Evolutionary conservation across 2,329 filamentous ascomycete species (phyloP).

Genomic region (Aspergillus awamori): DNA sequence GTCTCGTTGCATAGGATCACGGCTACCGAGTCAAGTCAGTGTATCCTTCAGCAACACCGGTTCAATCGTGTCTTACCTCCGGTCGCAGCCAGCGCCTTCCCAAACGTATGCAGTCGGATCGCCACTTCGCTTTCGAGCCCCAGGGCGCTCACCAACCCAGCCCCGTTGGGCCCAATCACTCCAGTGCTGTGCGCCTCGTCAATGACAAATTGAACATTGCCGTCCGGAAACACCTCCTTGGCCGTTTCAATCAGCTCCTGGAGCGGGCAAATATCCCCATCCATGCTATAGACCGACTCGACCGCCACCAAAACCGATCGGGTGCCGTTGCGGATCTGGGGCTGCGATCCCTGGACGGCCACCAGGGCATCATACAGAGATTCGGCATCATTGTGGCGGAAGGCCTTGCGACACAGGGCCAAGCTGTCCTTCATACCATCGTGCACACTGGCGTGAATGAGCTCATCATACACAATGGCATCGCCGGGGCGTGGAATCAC

Average conservation of each 20-base stretch:
- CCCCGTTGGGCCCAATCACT: constrained; percentile 16
- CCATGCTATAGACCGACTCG: constrained; percentile 53
- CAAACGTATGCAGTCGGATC: constrained; percentile 29
- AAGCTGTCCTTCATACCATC: constrained; percentile 66
- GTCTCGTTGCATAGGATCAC: constrained; percentile 60
- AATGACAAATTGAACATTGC: constrained; percentile 26
- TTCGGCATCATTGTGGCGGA: constrained; percentile 9
- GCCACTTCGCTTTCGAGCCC: constrained; percentile 33
- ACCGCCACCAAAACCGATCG: constrained; percentile 44
- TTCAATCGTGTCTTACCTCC: constrained; percentile 27
- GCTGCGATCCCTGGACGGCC: not conserved
- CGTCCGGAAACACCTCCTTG: constrained; percentile 18
- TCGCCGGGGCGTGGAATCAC: constrained; percentile 57
- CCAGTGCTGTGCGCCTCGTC: constrained; percentile 22
- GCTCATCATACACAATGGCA: constrained; percentile 64
- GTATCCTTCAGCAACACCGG: not conserved
- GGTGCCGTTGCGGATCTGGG: constrained; percentile 9
- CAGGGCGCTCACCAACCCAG: constrained; percentile 22
- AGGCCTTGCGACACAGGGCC: constrained; percentile 40
- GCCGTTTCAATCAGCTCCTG: constrained; percentile 18
- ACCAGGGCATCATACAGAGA: constrained; percentile 1
- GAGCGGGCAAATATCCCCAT: constrained; percentile 45
- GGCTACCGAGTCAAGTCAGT: constrained; percentile 34
- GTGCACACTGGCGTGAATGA: constrained; percentile 70
- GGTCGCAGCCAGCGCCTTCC: constrained; percentile 28